Percentiles rank a stretch among this genome's conserved stretches.
Evolutionary conservation across 2,329 filamentous ascomycete genomes (phyloP).

Genomic region (Calcarisporium arbuscula): DNA sequence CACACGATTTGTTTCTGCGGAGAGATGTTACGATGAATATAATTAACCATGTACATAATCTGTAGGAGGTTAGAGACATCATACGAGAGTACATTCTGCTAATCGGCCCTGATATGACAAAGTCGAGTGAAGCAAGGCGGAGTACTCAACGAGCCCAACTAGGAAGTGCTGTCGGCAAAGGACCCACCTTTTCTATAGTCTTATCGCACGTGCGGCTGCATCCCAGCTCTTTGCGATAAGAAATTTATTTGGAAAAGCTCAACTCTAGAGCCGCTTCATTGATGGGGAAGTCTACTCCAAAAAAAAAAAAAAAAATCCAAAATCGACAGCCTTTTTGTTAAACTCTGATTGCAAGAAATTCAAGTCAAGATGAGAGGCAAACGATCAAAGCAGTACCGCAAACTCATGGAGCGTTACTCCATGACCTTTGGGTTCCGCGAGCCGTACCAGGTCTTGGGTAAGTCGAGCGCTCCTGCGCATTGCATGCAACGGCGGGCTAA

Average conservation of each 20-base stretch:
- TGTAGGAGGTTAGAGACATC: too few relatives aligned
- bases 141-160: too few relatives aligned
- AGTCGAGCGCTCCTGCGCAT: constrained; percentile 13
- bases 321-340: constrained; percentile 3
- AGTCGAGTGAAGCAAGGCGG: too few relatives aligned
- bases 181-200: too few relatives aligned
- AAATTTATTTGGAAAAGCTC: constrained; percentile 29
- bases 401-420: constrained; percentile 90
- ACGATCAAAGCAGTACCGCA: constrained; percentile 53
- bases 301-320: background rate
- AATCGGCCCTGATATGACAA: too few relatives aligned
- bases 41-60: too few relatives aligned
- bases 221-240: constrained; percentile 24
- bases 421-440: constrained; percentile 85
- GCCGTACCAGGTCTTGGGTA: constrained; percentile 83
- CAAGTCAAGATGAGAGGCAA: constrained; percentile 40
- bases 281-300: background rate
- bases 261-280: background rate
- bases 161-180: too few relatives aligned
- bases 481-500: constrained; percentile 3
- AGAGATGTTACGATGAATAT: too few relatives aligned
- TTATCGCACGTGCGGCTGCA: constrained; percentile 28
- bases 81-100: too few relatives aligned
- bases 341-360: constrained; percentile 2
- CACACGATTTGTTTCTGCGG: too few relatives aligned